Base-by-base conservation (phyloP, 1,284 basidiomycete genomes). In the Coniophora puteana region DNA sequence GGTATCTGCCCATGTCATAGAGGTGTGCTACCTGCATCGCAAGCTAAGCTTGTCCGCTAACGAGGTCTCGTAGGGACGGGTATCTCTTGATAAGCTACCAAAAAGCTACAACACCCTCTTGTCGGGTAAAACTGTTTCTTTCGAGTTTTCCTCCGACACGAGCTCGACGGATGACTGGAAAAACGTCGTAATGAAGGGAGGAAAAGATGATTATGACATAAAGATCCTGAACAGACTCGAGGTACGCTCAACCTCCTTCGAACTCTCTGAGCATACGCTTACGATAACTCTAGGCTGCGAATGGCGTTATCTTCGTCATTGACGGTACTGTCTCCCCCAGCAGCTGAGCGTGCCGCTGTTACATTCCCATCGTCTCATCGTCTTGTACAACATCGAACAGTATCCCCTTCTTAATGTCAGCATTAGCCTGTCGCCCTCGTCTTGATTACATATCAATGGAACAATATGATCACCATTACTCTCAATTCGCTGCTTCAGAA, bases 1-100 rank as follows among this genome's bases (percentile, higher is more conserved):
- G 85, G 71, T 89, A 2, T 75, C 77, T 5, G 77, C 78, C 2
- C 86, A 89, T 53, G 76, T 89, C 45, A 74, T 90, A 44, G 80
- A 83, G 8, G 86, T 88, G 53, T 43, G 74, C 59, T 26, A 20
- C 18, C 43, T 46, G 6, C 28, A 27, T 20, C 30, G 29, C 25
- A n/a, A 43, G 32, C 16, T 16, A 35, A 41, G n/a, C 28, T 24
- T 11, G 27, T 16, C 14, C 17, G 29, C 44, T 30, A 8, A 13
- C 20, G 23, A 21, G 11, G 1, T 8, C n/a, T 56, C 63, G 28
- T 56, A 16, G 55, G 61, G 11, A 50, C 63, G 7, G 58, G 71
- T 51, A 36, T 59, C 49, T 8, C 36, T 63, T 3, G 49, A 50
- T 3, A 45, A 58, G 27, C 18, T n/a, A 1, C 58, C 57, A 3